Evolutionary conservation across 2,329 filamentous ascomycete species (phyloP).

Genomic region (Aotearoamyces nothofagi): DNA sequence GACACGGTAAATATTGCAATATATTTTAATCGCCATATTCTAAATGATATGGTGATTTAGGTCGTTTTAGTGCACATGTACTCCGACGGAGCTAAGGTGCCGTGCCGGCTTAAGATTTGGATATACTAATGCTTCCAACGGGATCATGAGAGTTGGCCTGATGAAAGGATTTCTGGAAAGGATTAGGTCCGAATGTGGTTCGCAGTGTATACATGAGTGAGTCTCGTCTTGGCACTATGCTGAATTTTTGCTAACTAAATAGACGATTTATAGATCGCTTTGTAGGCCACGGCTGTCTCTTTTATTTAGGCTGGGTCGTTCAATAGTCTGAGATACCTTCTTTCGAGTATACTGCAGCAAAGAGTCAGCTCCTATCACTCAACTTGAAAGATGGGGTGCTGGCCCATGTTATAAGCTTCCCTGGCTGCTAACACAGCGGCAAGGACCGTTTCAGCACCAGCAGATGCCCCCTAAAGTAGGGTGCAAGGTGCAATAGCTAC

Average conservation of each 20-base stretch:
- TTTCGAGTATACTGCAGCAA: conserved; percentile 3
- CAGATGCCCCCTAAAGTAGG: conserved; percentile 28
- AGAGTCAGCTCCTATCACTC: conserved; percentile 6
- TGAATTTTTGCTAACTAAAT: neutral
- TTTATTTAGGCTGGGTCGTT: no score
- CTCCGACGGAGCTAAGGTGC: conserved; percentile 24
- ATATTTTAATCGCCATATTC: neutral
- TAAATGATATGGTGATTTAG: conserved; percentile 3
- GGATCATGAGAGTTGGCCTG: conserved; percentile 16
- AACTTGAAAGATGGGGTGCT: conserved; percentile 22
- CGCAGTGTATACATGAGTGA: conserved; percentile 27
- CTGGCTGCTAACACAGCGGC: conserved; percentile 28
- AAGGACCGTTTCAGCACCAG: conserved; percentile 28
- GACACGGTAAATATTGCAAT: neutral
- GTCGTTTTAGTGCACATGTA: conserved; percentile 28
- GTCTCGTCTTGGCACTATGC: conserved; percentile 6
- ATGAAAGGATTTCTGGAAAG: conserved; percentile 24
- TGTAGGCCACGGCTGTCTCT: no score
- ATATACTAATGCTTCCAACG: conserved; percentile 22
- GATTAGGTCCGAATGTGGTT: conserved; percentile 22
- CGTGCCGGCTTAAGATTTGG: conserved; percentile 19
- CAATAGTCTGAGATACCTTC: no score
- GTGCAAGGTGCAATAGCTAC: conserved; percentile 21
- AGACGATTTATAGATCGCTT: conserved; percentile 27
- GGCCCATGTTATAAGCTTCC: conserved; percentile 25